Conservation (phyloP, 83 land plant genomes). For the Larix sibirica region DNA sequence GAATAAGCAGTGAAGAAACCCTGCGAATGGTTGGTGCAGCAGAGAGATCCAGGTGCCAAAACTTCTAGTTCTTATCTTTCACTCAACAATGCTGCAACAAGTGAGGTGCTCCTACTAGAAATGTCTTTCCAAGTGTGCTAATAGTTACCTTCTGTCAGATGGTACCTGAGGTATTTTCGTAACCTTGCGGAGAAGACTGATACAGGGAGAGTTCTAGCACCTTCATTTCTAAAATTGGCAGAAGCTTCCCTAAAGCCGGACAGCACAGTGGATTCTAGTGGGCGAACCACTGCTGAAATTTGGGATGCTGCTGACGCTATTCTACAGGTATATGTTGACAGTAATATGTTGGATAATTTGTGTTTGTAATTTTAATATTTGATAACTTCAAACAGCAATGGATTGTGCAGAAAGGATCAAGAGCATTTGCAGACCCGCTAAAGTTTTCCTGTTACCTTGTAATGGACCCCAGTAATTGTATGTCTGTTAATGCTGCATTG, state of each 20-base stretch:
- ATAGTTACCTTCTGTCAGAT: conserved; percentile 41
- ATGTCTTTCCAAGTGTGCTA: conserved; percentile 9
- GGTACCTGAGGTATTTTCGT: conserved; percentile 83
- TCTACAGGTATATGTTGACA: conserved; percentile 49
- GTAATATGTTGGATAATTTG: not conserved
- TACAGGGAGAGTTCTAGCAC: conserved; percentile 79
- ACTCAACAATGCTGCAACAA: not conserved
- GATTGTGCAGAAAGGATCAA: conserved; percentile 61
- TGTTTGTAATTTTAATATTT: conserved; percentile 13
- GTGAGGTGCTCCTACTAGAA: not conserved
- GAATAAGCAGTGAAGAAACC: conserved; percentile 78
- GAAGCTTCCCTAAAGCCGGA: conserved; percentile 58
- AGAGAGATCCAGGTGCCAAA: conserved; percentile 69
- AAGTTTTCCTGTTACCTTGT: conserved; percentile 78
- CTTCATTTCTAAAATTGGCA: conserved; percentile 72
- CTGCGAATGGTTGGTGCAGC: conserved; percentile 75
- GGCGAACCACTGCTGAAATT: conserved; percentile 62
- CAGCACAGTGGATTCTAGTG: conserved; percentile 26
- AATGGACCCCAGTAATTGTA: conserved; percentile 51
- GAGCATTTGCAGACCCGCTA: conserved; percentile 53
- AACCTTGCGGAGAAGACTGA: conserved; percentile 91
- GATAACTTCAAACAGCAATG: not conserved
- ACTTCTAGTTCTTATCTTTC: not conserved
- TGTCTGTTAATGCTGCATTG: conserved; percentile 61
- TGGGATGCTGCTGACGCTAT: conserved; percentile 65